Evolutionary conservation across 306 rosid genomes (phyloP).

Genomic region (Cyclanthera cordifolia): DNA sequence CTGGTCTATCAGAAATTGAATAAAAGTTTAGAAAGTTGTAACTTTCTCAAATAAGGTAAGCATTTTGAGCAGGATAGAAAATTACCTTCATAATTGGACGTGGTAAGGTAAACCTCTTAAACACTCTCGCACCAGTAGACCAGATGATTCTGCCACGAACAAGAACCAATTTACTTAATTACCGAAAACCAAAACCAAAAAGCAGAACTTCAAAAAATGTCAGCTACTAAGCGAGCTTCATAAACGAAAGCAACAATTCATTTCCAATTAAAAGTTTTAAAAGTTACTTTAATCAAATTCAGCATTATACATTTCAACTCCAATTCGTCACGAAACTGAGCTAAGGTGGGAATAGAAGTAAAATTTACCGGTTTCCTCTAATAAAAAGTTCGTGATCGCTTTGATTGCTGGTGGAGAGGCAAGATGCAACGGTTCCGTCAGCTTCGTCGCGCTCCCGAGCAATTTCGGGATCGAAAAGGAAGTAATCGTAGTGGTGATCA

Average conservation of each 20-base stretch:
- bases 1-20: neutral
- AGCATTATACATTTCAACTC: neutral
- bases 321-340: conserved; percentile 8
- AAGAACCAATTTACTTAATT: neutral
- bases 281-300: neutral
- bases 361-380: conserved; percentile 57
- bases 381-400: conserved; percentile 84
- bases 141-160: conserved; percentile 59
- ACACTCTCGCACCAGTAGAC: conserved; percentile 81
- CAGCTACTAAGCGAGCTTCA: neutral
- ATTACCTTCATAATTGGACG: conserved; percentile 53
- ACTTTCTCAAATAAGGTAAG: neutral
- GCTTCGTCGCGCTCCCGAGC: conserved; percentile 53
- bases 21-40: neutral
- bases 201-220: neutral
- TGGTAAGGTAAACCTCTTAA: conserved; percentile 65
- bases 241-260: neutral
- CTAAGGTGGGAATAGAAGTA: conserved; percentile 10
- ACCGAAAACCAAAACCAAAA: neutral
- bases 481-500: conserved; percentile 60
- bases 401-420: conserved; percentile 36
- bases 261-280: neutral
- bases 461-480: conserved; percentile 67
- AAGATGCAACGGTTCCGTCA: conserved; percentile 35
- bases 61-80: neutral